phyloP scores from a whole-genome alignment of 352 stramenopile genomes.

The Globisporangium parvum region DNA sequence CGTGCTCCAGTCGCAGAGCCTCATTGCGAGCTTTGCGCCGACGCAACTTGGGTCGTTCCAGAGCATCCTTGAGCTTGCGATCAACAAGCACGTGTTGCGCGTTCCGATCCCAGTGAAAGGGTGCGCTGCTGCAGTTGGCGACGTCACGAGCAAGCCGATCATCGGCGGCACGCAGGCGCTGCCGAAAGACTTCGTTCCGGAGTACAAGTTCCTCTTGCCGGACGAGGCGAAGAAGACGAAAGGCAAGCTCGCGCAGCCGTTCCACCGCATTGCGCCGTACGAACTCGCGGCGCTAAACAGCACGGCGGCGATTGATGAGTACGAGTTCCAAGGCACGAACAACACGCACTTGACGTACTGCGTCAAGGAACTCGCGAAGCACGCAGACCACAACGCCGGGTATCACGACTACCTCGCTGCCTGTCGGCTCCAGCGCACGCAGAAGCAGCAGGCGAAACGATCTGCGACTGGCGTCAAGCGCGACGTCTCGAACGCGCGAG shows the following conservation, averaged over 20 bases:
- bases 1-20: conserved; percentile 83
- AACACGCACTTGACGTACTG: conserved; percentile 84
- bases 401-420: conserved; percentile 69
- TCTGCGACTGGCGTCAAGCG: conserved; percentile 34
- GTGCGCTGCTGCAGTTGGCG: conserved; percentile 41
- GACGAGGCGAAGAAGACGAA: conserved; percentile 66
- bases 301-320: conserved; percentile 70
- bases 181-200: conserved; percentile 77
- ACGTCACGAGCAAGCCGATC: conserved; percentile 26
- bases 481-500: conserved; percentile 33
- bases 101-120: conserved; percentile 66
- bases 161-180: conserved; percentile 62
- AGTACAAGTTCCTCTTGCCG: conserved; percentile 87
- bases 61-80: conserved; percentile 28
- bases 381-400: conserved; percentile 52
- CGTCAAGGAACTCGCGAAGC: conserved; percentile 69
- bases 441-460: conserved; percentile 19
- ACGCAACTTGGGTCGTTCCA: conserved; percentile 80
- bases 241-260: conserved; percentile 38
- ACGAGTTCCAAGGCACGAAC: conserved; percentile 78
- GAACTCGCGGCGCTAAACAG: conserved; percentile 58
- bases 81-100: conserved; percentile 43
- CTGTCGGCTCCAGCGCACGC: conserved; percentile 32
- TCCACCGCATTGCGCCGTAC: conserved; percentile 56
- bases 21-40: conserved; percentile 87